Evolutionary conservation across 1,139 yeast species (phyloP), one percentile per base, ranked within the genome.

Genomic region (Pneumocystis wakefieldiae): DNA sequence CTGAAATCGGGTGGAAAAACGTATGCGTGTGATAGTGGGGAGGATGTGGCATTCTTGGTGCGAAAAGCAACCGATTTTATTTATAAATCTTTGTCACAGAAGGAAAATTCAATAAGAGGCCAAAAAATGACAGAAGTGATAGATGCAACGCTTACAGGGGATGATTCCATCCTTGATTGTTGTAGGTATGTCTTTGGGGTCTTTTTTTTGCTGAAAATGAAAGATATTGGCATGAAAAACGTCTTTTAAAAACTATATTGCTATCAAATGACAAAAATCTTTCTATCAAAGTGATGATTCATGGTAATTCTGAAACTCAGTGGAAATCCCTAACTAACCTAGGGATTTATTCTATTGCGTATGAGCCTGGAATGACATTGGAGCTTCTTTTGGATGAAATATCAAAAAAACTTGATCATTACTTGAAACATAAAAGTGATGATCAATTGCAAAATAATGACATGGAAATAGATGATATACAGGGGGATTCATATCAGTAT

Each of bases 141-240:
- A 19, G 59, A 57, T 14, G n/a, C 38, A 1, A 19, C 41, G 6
- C n/a, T 57, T 3, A 17, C 38, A 10, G 42, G 42, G 1, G 59
- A 57, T 19, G 59, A 57, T 8, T 37, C 59, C 2, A 57, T 57
- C 8, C 59, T 57, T 17, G 59, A 57, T 28, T 57, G 59, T 24
- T 57, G 59, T 15, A 37, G 59, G 59, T 57, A 57, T 37, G 15
- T 57, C 1, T 17, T 19, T 19, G 8, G 2, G n/a, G 17, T 10
- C 14, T 29, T 57, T 14, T 24, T 8, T 2, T 3, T 19, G 12
- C 29, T 42, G 7, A 38, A 5, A 17, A 17, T 2, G 24, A 17
- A 17, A 57, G 59, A 24, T 57, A 57, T 57, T 57, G 59, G 59
- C 41, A 17, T 36, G 59, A 57, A 57, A 57, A 38, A 12, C 38